Evolutionary conservation across 1,284 basidiomycete species (phyloP).

Genomic region (Lentinula novae-zelandiae): DNA sequence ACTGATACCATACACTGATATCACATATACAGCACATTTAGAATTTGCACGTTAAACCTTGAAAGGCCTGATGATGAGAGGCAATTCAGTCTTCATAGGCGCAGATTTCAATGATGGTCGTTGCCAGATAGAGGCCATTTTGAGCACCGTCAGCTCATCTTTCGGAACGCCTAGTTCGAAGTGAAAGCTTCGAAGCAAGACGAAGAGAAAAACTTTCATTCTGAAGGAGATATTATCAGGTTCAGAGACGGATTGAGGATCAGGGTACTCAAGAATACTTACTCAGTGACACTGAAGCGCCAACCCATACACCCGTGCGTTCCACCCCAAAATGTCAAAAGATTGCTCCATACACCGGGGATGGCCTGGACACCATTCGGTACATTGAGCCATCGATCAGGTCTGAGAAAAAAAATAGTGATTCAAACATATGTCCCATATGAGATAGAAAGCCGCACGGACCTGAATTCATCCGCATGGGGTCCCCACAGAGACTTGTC

Average conservation of each 20-base stretch:
- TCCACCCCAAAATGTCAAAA: slow-evolving; percentile 42
- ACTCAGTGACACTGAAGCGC: slow-evolving; percentile 55
- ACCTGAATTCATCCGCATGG: slow-evolving; percentile 40
- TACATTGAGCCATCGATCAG: slow-evolving; percentile 38
- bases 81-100: neutral
- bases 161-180: slow-evolving; percentile 37
- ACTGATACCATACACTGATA: too few species aligned
- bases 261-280: neutral
- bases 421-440: neutral
- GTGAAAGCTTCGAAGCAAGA: slow-evolving; percentile 43
- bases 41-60: neutral
- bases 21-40: too few species aligned
- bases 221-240: slow-evolving; percentile 17
- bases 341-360: slow-evolving; percentile 41
- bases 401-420: slow-evolving; percentile 20
- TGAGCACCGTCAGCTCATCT: slow-evolving; percentile 17
- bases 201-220: slow-evolving; percentile 44
- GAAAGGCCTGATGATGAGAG: neutral
- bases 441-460: slow-evolving; percentile 1
- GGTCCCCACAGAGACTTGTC: slow-evolving; percentile 41
- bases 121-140: neutral
- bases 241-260: neutral
- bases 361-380: slow-evolving; percentile 30
- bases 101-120: neutral
- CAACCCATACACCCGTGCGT: slow-evolving; percentile 48